Base-by-base conservation (phyloP, 352 stramenopile genomes). In the Globisporangium nagaii region DNA sequence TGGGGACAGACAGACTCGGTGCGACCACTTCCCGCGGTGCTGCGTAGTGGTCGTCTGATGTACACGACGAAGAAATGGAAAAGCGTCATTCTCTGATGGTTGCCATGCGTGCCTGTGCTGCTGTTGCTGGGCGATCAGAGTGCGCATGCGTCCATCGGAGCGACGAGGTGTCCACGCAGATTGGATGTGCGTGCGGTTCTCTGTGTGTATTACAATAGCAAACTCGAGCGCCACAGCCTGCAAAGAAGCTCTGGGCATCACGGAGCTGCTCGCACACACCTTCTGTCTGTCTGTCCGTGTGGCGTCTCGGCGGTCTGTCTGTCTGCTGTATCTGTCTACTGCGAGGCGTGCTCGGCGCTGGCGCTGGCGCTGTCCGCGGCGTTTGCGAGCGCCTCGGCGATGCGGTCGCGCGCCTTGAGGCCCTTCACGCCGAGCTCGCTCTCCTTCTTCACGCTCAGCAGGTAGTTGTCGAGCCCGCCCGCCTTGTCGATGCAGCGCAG, bases 381-480 rank as follows among this genome's bases (percentile, higher is more conserved):
- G 42, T 57, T 37, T 2, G 53, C 58, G 27, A 89, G 56, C 27
- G 75, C 79, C 19, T 77, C 73, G 2, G 64, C 51, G 50, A 92
- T 76, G 51, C 79, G 82, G 61, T 79, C 68, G 53, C 76, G 74
- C 3, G 79, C 76, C 40, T 62, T 56, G 27, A 84, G 66, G 9
- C 79, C 81, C 65, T 90, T 92, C 48, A 84, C 48, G 58, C 81
- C 81, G 22, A 90, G 77, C 8, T 89, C 75, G 44, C 63, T 80
- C 56, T 96, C 78, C 61, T 92, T 72, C 60, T 88, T 95, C 63
- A 93, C 83, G 59, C 79, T 90, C 61, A 98, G 64, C 30, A 98
- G 72, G 73, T 98, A 98, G 66, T 97, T 95, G 73, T 98, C 93
- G 56, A 98, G 75, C 7, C 92, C 92, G 35, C 93, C 93, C 30